Evolutionary conservation across 495 filamentous ascomycete genomes (phyloP).

Genomic region (Aspergillus bertholletiae): DNA sequence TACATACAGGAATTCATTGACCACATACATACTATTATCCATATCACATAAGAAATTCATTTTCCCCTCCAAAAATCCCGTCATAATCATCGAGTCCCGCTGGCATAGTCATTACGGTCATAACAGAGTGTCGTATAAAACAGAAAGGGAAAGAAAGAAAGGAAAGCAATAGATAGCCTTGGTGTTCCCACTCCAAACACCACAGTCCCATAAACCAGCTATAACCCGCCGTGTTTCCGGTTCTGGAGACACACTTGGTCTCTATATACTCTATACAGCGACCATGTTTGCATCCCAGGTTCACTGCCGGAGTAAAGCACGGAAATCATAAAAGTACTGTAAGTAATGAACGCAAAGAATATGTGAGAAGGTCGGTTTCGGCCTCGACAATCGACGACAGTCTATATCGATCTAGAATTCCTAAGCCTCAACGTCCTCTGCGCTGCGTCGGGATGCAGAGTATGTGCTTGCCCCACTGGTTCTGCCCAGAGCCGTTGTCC

Average conservation of each 20-base stretch:
- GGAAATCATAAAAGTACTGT: background rate
- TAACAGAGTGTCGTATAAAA: background rate
- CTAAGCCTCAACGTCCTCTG: constrained; percentile 42
- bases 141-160: background rate
- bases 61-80: background rate
- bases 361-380: background rate
- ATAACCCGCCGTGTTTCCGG: no score
- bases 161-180: background rate
- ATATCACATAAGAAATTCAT: background rate
- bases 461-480: constrained; percentile 10
- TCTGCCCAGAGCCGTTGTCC: constrained; percentile 12
- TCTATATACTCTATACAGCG: no score
- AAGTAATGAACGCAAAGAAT: background rate
- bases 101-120: constrained; percentile 9
- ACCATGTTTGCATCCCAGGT: no score
- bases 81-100: background rate
- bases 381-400: background rate
- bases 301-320: background rate
- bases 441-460: constrained; percentile 32
- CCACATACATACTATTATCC: background rate
- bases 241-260: no score
- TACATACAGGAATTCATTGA: background rate
- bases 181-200: no score
- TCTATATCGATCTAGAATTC: background rate
- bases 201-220: no score